A percentile compares a stretch with the other conserved stretches of the same genome.
Evolutionary conservation across 179 eudicot genomes (phyloP).

Genomic region (Beta corolliflora): DNA sequence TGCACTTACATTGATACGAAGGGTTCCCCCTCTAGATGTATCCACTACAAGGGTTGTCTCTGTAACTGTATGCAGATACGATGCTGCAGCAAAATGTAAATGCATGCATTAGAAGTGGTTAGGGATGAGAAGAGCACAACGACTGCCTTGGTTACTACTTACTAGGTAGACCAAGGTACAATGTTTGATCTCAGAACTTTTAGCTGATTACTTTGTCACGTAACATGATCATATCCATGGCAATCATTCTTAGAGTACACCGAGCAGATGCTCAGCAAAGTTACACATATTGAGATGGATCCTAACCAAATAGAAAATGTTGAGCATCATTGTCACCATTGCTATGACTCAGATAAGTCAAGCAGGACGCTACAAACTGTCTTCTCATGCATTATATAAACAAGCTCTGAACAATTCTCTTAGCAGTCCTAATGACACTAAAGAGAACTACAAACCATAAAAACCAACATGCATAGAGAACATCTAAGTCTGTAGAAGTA

Average conservation of each 20-base stretch:
- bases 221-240: background rate
- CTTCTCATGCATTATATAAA: background rate
- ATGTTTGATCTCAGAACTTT: background rate
- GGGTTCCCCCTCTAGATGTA: slow-evolving; percentile 83
- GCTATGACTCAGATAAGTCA: background rate
- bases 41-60: slow-evolving; percentile 92
- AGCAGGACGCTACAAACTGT: background rate
- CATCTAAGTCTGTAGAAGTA: background rate
- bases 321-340: background rate
- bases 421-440: background rate
- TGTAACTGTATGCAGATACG: slow-evolving; percentile 63
- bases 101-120: background rate
- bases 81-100: slow-evolving; percentile 51
- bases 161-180: background rate
- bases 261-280: background rate
- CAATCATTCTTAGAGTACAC: background rate
- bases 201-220: background rate
- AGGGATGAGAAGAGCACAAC: background rate
- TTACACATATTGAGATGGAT: background rate
- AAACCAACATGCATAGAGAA: background rate
- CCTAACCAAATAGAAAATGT: background rate
- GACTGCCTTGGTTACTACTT: background rate
- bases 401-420: background rate
- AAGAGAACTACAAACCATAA: slow-evolving; percentile 1
- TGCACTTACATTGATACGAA: slow-evolving; percentile 67